Conservation (phyloP, 2,329 filamentous ascomycete species). For the Trichoderma aggressivum region DNA sequence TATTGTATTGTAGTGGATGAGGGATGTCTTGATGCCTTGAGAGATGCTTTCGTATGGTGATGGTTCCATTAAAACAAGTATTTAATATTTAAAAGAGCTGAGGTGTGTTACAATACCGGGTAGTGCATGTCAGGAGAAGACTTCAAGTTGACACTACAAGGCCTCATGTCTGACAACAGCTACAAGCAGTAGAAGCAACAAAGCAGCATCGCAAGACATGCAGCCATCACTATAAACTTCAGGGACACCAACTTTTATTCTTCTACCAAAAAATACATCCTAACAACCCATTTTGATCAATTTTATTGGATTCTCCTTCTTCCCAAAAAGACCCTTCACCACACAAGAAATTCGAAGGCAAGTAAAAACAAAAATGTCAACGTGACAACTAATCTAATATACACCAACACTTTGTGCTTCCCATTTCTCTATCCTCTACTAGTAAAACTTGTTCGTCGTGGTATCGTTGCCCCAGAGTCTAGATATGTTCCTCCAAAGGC, state of each 20-base stretch:
- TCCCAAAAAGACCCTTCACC: neutral
- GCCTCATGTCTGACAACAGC: neutral
- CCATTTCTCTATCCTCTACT: slow-evolving; percentile 16
- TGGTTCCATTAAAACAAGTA: neutral
- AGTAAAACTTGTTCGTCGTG: slow-evolving; percentile 5
- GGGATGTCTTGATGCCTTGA: neutral
- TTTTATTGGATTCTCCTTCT: neutral
- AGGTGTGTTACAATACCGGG: neutral
- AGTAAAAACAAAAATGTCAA: neutral
- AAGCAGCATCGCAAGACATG: neutral
- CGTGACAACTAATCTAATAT: slow-evolving; percentile 10
- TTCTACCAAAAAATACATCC: neutral
- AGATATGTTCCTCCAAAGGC: slow-evolving; percentile 3
- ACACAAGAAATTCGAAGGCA: neutral
- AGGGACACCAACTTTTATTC: neutral
- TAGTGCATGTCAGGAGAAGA: neutral
- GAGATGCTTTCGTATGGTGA: neutral
- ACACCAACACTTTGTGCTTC: slow-evolving; percentile 10
- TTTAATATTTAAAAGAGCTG: neutral
- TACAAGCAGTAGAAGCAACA: neutral
- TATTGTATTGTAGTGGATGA: neutral
- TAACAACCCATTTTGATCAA: neutral
- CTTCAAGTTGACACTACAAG: neutral
- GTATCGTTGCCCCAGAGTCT: slow-evolving; percentile 16
- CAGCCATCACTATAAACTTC: neutral